Conservation (phyloP, 2,329 filamentous ascomycete species). For the Alternaria gansuensis region DNA sequence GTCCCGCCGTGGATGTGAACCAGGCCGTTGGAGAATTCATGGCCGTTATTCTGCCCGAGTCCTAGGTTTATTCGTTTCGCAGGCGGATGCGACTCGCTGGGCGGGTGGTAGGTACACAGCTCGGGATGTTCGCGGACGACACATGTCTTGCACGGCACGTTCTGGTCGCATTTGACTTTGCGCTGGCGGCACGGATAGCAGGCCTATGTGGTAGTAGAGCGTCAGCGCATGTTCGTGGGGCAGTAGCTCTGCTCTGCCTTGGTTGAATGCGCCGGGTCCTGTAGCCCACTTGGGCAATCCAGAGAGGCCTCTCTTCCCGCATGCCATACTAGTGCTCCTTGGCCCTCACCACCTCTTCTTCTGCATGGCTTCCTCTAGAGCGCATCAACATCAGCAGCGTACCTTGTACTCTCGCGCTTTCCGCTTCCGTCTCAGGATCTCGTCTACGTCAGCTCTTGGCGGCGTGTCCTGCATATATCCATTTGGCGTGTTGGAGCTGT, state of each 20-base stretch:
- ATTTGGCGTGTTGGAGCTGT: slow-evolving; percentile 34
- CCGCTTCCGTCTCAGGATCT: slow-evolving; percentile 60
- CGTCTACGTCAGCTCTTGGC: slow-evolving; percentile 59
- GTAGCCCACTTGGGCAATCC: slow-evolving; percentile 30
- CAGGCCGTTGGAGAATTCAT: slow-evolving; percentile 52
- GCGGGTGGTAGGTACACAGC: slow-evolving; percentile 57
- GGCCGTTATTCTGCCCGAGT: slow-evolving; percentile 45
- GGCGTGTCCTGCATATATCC: slow-evolving; percentile 49
- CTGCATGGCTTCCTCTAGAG: background rate
- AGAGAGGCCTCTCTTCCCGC: slow-evolving; percentile 13
- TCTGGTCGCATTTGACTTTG: slow-evolving; percentile 59
- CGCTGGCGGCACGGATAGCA: slow-evolving; percentile 61
- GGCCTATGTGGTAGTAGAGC: slow-evolving; percentile 39
- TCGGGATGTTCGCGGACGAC: slow-evolving; percentile 62
- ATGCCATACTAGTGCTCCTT: background rate
- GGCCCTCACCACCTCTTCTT: slow-evolving; percentile 7
- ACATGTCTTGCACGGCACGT: slow-evolving; percentile 61
- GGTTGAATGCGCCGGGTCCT: slow-evolving; percentile 24
- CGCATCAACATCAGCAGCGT: slow-evolving; percentile 24
- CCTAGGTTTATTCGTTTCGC: slow-evolving; percentile 51
- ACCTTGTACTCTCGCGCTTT: slow-evolving; percentile 63
- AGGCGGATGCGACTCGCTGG: slow-evolving; percentile 52
- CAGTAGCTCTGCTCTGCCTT: slow-evolving; percentile 13
- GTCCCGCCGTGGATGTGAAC: slow-evolving; percentile 53
- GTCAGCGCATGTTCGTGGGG: slow-evolving; percentile 36